Conservation (phyloP, 352 stramenopile genomes). For the Globisporangium radiosum region DNA sequence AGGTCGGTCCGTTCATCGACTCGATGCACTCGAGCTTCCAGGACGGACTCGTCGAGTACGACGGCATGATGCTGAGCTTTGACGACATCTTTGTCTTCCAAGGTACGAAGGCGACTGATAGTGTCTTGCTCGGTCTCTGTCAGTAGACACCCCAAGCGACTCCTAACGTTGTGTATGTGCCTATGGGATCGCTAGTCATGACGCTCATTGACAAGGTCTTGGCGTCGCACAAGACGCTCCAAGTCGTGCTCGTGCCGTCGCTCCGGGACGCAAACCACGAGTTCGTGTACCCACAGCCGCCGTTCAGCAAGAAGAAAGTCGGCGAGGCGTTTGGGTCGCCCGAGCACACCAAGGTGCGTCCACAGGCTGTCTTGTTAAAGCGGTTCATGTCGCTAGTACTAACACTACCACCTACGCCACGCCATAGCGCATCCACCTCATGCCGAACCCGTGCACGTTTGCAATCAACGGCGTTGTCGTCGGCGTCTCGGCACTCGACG, state of each 20-base stretch:
- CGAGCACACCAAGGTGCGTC: constrained; percentile 53
- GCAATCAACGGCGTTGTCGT: constrained; percentile 93
- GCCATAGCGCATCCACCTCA: constrained; percentile 85
- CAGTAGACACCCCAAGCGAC: background rate
- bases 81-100: constrained; percentile 86
- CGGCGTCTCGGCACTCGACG: constrained; percentile 90
- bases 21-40: constrained; percentile 86
- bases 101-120: constrained; percentile 82
- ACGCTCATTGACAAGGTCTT: constrained; percentile 63
- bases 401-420: background rate
- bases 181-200: constrained; percentile 43
- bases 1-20: constrained; percentile 96
- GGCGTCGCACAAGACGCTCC: constrained; percentile 34
- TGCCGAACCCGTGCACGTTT: constrained; percentile 95
- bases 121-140: constrained; percentile 18
- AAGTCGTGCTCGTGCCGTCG: constrained; percentile 94
- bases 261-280: constrained; percentile 94
- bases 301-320: constrained; percentile 84
- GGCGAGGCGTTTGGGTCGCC: constrained; percentile 55
- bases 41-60: constrained; percentile 71
- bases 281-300: constrained; percentile 92
- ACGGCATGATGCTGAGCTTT: constrained; percentile 77
- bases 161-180: background rate
- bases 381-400: background rate
- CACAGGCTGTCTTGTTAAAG: too few relatives aligned